Evolutionary conservation across 495 filamentous ascomycete genomes (phyloP), one percentile per base, ranked within the genome.

Genomic region (Penicillium lagena): DNA sequence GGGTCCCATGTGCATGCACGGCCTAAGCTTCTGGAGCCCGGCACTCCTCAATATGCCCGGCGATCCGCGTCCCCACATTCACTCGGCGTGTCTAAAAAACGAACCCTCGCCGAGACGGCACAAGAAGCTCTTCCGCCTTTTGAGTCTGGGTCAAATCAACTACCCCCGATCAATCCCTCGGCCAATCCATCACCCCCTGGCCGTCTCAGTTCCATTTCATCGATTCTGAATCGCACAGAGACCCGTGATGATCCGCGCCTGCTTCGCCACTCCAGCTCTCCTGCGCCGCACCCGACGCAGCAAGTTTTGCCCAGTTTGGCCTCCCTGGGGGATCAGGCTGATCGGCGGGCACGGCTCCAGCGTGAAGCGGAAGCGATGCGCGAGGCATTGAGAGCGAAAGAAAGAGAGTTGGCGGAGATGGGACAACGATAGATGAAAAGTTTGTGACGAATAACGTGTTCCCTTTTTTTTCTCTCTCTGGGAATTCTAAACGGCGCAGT

Each of bases 351-450:
- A 14, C 72, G 80, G 47, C 66, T 94, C 41, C 77, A 84, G 56
- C 72, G 80, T 3, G 88, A 96, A 63, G 78, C 83, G 0, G 84
- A 91, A 56, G 69, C 73, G 44, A 90, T 94, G 78, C 76, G 86
- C 29, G 80, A 86, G 54, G 68, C 83, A 56, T 65, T 96, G 31
- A 74, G 77, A 13, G 80, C 79, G 15, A 91, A 88, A 58, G 87
- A 95, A 62, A 75, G 81, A 40, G 88, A 94, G 45, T 62, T 94
- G 45, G 85, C 84, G 22, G 85, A 84, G 52, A 60, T 89, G 51
- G 74, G 64, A 39, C 59, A 63, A 28, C 59, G 53, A 43, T 47
- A 14, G 31, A n/a, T 28, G 30, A 34, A 46, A 12, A 39, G 39
- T 37, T 42, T 40, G 45, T 58, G 42, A 60, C 47, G 58, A 58